Percentiles rank a stretch among this genome's conserved stretches.
Evolutionary conservation across 75 land plant species (phyloP).

Genomic region (Pinus tabuliformis): DNA sequence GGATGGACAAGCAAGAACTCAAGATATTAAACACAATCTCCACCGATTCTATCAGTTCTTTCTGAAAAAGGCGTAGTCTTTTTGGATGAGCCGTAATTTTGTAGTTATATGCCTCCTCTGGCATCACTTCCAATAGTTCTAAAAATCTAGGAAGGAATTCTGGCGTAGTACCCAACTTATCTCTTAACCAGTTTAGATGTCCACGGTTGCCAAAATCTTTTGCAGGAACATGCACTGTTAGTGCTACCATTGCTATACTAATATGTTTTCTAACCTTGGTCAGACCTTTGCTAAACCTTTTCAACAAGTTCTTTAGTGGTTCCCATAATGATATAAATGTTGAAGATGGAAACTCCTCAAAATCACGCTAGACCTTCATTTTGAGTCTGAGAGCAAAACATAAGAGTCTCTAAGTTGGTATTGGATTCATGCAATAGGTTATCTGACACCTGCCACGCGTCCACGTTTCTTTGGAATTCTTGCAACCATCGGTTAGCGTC

Average conservation of each 20-base stretch:
- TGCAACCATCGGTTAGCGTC: slow-evolving; percentile 95
- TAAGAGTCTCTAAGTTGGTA: slow-evolving; percentile 76
- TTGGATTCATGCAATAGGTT: slow-evolving; percentile 84
- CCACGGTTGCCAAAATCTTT: slow-evolving; percentile 94
- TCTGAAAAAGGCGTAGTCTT: slow-evolving; percentile 83
- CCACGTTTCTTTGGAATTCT: slow-evolving; percentile 82
- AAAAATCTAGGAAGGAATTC: slow-evolving; percentile 66
- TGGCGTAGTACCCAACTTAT: slow-evolving; percentile 69
- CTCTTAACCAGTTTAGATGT: slow-evolving; percentile 71
- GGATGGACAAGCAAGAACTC: slow-evolving; percentile 55
- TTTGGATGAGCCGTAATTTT: slow-evolving; percentile 91
- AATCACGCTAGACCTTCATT: slow-evolving; percentile 94
- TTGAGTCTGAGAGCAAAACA: slow-evolving; percentile 92
- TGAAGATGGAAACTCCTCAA: slow-evolving; percentile 85
- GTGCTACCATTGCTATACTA: slow-evolving; percentile 83
- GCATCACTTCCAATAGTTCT: slow-evolving; percentile 81
- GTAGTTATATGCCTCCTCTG: slow-evolving; percentile 83
- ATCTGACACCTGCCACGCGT: slow-evolving; percentile 96
- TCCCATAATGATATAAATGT: slow-evolving; percentile 69
- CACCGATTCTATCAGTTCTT: slow-evolving; percentile 64
- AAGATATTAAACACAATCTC: slow-evolving; percentile 70
- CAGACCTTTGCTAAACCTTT: slow-evolving; percentile 78
- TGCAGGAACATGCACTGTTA: slow-evolving; percentile 83
- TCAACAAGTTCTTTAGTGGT: slow-evolving; percentile 78
- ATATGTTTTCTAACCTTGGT: slow-evolving; percentile 91